Percentiles rank a stretch among this genome's conserved stretches.
These are phyloP conservation scores for Diaporthe citrichinensis DNA, from an alignment of 2,329 filamentous ascomycete genomes.

Conservation along the genomic window DNA sequence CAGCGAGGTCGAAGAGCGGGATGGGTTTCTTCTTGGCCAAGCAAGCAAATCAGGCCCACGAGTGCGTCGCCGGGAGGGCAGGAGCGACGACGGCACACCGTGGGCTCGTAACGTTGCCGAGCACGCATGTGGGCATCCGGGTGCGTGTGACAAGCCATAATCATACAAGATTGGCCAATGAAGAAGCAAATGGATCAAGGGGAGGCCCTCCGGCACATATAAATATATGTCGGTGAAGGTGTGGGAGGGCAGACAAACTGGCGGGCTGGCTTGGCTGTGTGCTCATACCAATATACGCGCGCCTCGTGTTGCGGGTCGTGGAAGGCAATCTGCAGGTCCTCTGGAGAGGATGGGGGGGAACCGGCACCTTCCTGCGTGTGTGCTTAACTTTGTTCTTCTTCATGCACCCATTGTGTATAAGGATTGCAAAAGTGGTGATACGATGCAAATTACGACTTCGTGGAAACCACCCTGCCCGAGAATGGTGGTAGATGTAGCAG, in stretches of 20 bases:
- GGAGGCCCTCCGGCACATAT: background rate
- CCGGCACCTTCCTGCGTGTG: background rate
- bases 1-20: background rate
- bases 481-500: background rate
- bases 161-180: background rate
- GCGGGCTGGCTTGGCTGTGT: background rate
- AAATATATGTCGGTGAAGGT: constrained; percentile 11
- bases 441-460: background rate
- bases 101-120: background rate
- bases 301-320: background rate
- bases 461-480: background rate
- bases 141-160: background rate
- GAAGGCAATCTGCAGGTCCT: background rate
- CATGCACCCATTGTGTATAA: too few relatives aligned
- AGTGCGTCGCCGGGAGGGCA: background rate
- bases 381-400: background rate
- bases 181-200: background rate
- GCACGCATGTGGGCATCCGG: background rate
- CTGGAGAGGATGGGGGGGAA: background rate
- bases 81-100: background rate
- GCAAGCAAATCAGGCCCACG: background rate
- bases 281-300: background rate
- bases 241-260: background rate
- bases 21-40: background rate
- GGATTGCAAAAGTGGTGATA: background rate